A percentile compares a stretch with the other conserved stretches of the same genome.
These are phyloP conservation scores for Boechera retrofracta DNA, from an alignment of 345 rosid species.

Conservation along the genomic window DNA sequence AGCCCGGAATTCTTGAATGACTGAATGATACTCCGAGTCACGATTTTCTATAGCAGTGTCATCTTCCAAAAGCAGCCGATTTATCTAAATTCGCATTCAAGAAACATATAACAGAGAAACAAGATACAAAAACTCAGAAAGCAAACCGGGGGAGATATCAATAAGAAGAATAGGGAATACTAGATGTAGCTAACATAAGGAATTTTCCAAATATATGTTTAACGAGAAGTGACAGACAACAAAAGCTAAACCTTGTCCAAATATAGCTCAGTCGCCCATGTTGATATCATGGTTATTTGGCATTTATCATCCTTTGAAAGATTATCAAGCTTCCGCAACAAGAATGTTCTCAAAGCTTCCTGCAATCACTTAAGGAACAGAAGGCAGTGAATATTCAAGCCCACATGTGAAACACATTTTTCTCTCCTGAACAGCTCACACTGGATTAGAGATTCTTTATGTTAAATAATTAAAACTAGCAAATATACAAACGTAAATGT, in stretches of 20 bases:
- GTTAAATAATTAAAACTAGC: conserved; percentile 8
- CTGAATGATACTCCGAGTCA: conserved; percentile 76
- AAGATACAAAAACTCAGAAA: conserved; percentile 22
- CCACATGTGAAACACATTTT: conserved; percentile 11
- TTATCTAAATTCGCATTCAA: conserved; percentile 57
- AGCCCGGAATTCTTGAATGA: conserved; percentile 91
- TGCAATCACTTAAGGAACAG: conserved; percentile 50
- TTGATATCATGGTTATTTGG: conserved; percentile 98
- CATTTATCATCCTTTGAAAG: conserved; percentile 92
- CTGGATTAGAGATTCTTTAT: conserved; percentile 1
- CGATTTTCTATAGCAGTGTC: conserved; percentile 84
- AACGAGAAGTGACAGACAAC: conserved; percentile 28
- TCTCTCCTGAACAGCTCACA: conserved; percentile 18
- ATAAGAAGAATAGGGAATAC: conserved; percentile 1
- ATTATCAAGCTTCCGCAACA: conserved; percentile 93
- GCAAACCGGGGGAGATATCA: conserved; percentile 7
- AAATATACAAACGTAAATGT: conserved; percentile 18
- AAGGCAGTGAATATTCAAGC: conserved; percentile 19
- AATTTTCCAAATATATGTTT: conserved; percentile 9
- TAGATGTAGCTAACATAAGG: not conserved
- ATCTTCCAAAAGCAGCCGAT: conserved; percentile 92
- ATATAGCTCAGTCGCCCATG: conserved; percentile 98
- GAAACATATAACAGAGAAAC: conserved; percentile 1
- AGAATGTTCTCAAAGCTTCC: conserved; percentile 98
- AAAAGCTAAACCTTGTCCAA: conserved; percentile 85